Base-by-base conservation (phyloP, 768 basidiomycete genomes). In the Psilocybe sp. region DNA sequence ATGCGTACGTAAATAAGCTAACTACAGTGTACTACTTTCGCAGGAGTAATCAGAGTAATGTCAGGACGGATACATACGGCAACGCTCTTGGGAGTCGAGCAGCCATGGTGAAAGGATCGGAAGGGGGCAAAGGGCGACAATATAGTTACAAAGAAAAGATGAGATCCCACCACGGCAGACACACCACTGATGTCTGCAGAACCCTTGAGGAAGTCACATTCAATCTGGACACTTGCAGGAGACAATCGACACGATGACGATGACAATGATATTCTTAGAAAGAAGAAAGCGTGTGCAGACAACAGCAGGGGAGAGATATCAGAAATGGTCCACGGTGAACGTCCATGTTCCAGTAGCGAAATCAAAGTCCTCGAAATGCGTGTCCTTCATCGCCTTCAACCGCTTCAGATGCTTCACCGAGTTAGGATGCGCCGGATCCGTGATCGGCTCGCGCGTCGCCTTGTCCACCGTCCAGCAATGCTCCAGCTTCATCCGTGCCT, bases 301-400 rank as follows among this genome's bases (percentile, higher is more conserved):
- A 45, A 47, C 35, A 44, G 46, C 46, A 53, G 52, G 38, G 23
- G 20, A 42, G 47, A 43, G 41, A 50, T n/a, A 49, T 78, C 69
- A 92, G 75, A 98, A 99, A 72, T 96, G 92, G 63, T 93, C 85
- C 54, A 98, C 97, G 28, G 77, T 83, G 71, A 99, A 98, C 44
- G 84, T 87, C 96, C 96, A 98, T 68, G 80, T 85, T 45, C 97
- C 97, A 59, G 84, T 82, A 58, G 74, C 74, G 47, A 83, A 76
- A 50, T 93, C 87, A 66, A 89, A 98, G 60, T 70, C 71, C 64
- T 89, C 84, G 60, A 94, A 98, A 42, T 79, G 79, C 36, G 95
- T 98, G 47, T 88, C 85, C 64, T 85, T 85, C 80, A 95, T 92
- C 46, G 75, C 78, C 74, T 84, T 85, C 66, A 98, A 71, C 55